Evolutionary conservation across 306 rosid species (phyloP), one percentile per base, ranked within the genome.

Genomic region (Lablab purpureus): DNA sequence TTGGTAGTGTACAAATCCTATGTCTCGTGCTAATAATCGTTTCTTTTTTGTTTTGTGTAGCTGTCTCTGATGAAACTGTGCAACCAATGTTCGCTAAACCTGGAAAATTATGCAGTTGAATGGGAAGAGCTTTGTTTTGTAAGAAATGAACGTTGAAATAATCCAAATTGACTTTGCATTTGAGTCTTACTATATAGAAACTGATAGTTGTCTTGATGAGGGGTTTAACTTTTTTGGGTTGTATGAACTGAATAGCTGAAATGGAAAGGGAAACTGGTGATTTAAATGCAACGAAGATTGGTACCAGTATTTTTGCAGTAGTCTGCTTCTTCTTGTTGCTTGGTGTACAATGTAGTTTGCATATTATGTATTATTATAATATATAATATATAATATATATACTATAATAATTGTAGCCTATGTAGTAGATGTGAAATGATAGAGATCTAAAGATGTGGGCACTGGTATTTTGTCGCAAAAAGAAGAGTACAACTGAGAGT

Each of bases 401-500:
- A n/a, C n/a, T n/a, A 40, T 40, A 40, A 40, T 40, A 40, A 40
- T 9, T 40, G 45, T 10, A 40, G 13, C 2, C 0, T 10, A 40
- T 10, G 10, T 9, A 10, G 30, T 54, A 1, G 17, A 56, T 23
- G 64, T 56, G 64, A 56, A 58, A 58, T 58, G 65, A 58, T 25
- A 0, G 65, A 25, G 36, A 58, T 23, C 36, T 9, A 22, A 55
- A 55, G 64, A 23, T 56, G 34, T 11, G 64, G 64, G 34, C n/a
- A 56, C 34, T 13, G 67, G 11, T 59, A 2, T 28, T 28, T 59
- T 59, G 67, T 59, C 19, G 40, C 67, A 27, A 27, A 23, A 25
- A 56, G 21, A 30, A 60, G 25, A 8, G 81, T 67, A 45, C 23
- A 45, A 46, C 2, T 75, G 47, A 15, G 67, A 34, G 12, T 82